phyloP scores from a whole-genome alignment of 2,329 filamentous ascomycete species.

The Fusarium sp. region DNA sequence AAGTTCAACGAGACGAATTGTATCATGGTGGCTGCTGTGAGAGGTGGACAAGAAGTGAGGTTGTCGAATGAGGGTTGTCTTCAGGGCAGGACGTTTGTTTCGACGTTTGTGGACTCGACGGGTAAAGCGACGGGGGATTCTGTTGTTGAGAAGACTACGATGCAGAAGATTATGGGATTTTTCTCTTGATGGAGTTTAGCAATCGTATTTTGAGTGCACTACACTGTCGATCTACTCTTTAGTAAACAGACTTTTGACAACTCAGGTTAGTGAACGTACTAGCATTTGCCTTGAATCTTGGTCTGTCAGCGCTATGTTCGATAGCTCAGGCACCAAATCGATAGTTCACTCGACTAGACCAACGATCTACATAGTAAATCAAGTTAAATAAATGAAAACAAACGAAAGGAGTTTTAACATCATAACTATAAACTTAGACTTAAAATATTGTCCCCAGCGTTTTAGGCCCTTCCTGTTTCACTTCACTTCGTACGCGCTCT shows the following conservation, averaged over 20 bases:
- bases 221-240: no score
- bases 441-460: no score
- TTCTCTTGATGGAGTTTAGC: conserved; percentile 48
- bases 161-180: conserved; percentile 23
- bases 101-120: conserved; percentile 10
- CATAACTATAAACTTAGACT: no score
- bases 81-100: conserved; percentile 25
- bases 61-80: conserved; percentile 39
- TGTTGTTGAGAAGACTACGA: neutral
- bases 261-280: accelerated
- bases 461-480: no score
- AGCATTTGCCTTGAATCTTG: neutral
- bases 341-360: no score
- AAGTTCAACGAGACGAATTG: conserved; percentile 31
- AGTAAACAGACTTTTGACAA: no score
- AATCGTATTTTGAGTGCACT: neutral
- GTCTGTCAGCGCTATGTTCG: no score
- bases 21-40: conserved; percentile 35
- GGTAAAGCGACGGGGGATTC: conserved; percentile 1
- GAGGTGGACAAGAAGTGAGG: conserved; percentile 28
- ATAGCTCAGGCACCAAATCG: no score
- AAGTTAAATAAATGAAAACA: no score
- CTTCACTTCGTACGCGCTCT: no score
- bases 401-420: no score
- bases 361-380: no score